Evolutionary conservation across 345 rosid species (phyloP).

Genomic region (Gossypium herbaceum): DNA sequence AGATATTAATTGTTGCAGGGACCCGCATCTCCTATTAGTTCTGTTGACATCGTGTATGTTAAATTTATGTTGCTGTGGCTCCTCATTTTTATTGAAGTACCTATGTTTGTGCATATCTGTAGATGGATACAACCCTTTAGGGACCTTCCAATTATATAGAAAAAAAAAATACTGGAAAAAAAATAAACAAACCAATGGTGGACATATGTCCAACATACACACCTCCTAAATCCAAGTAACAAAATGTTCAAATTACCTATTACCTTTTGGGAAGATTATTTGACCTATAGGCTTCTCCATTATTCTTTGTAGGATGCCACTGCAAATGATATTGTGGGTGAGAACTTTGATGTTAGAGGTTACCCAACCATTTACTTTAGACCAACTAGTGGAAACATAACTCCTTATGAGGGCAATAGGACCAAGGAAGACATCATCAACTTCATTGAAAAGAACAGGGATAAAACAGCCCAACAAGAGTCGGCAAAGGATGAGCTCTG

Average conservation of each 20-base stretch:
- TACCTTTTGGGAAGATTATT: not conserved
- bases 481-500: slow-evolving; percentile 67
- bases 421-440: slow-evolving; percentile 73
- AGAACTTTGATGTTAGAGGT: slow-evolving; percentile 68
- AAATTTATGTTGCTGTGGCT: not conserved
- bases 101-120: not conserved
- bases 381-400: slow-evolving; percentile 59
- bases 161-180: not conserved
- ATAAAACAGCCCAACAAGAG: slow-evolving; percentile 33
- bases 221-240: not conserved
- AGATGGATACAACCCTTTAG: not conserved
- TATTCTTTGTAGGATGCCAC: slow-evolving; percentile 65
- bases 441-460: slow-evolving; percentile 83
- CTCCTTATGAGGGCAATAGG: slow-evolving; percentile 66
- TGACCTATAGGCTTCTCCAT: not conserved
- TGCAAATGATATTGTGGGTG: slow-evolving; percentile 69
- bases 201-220: not conserved
- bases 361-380: slow-evolving; percentile 82
- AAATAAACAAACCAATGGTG: not conserved
- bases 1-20: not conserved
- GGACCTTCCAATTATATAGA: not conserved
- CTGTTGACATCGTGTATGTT: slow-evolving; percentile 1
- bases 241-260: not conserved
- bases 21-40: not conserved
- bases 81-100: not conserved